Percentiles rank a stretch among this genome's conserved stretches.
phyloP scores from a whole-genome alignment of 2,329 filamentous ascomycete species.

The Colletotrichum filicis region DNA sequence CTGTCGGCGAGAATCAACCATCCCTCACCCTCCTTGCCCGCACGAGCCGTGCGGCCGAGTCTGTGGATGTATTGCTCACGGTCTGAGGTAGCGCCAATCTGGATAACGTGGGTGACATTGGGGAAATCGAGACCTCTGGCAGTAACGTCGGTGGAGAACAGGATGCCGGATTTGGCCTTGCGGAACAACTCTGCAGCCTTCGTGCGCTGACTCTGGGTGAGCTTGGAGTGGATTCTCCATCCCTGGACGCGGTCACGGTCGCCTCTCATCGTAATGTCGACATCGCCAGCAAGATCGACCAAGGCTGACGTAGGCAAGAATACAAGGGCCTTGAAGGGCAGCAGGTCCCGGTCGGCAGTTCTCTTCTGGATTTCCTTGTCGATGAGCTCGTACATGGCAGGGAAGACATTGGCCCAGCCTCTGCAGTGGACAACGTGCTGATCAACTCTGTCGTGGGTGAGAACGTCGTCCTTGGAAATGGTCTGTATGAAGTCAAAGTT shows the following conservation, averaged over 20 bases:
- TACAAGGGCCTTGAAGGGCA: constrained; percentile 94
- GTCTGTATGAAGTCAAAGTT: constrained; percentile 92
- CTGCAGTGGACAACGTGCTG: constrained; percentile 78
- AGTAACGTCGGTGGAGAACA: constrained; percentile 84
- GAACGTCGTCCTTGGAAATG: constrained; percentile 82
- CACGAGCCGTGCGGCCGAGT: constrained; percentile 80
- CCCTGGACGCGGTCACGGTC: constrained; percentile 57
- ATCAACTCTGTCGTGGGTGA: constrained; percentile 86
- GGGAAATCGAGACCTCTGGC: constrained; percentile 88
- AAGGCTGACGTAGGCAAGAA: constrained; percentile 86
- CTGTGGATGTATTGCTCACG: constrained; percentile 82
- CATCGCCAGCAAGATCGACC: constrained; percentile 71
- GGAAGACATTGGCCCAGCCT: constrained; percentile 80
- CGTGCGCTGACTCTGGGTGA: constrained; percentile 78
- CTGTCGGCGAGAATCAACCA: constrained; percentile 71
- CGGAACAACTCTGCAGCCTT: constrained; percentile 79
- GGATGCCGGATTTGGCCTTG: constrained; percentile 66
- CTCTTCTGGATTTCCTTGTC: constrained; percentile 65
- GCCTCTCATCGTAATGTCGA: constrained; percentile 46
- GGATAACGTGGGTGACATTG: constrained; percentile 82
- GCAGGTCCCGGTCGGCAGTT: constrained; percentile 48
- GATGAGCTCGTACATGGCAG: constrained; percentile 81
- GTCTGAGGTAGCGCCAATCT: constrained; percentile 72
- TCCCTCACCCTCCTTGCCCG: constrained; percentile 77
- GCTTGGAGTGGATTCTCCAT: constrained; percentile 80